Base-by-base conservation (phyloP, 768 basidiomycete species). In the Podaxis sp. region DNA sequence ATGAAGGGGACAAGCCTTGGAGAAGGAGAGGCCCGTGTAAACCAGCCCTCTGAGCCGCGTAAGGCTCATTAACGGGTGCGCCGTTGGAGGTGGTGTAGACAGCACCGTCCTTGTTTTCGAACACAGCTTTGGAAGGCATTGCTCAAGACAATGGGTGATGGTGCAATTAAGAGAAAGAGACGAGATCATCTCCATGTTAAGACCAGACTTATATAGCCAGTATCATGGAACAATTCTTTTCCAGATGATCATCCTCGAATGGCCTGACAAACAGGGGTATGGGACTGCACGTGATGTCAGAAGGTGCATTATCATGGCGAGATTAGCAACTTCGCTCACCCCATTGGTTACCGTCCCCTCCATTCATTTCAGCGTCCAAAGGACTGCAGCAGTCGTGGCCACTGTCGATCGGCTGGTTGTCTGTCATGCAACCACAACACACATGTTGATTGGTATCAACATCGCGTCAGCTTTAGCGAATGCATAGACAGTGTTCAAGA, bases 31-130 rank as follows among this genome's bases (percentile, higher is more conserved):
- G 93, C 0, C 95, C 95, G 47, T 82, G 75, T 40, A 74, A 63
- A 47, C 94, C 92, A 33, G 90, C 79, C 50, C 91, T 85, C 75
- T 94, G 89, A 68, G 86, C 83, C 38, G 85, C 85, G 71, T 94
- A 94, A 0, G 93, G 93, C 72, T 90, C 81, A 56, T 76, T 75
- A 56, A 87, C 87, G 55, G 92, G 86, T 7, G 86, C 88, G 68
- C 94, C 94, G 69, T 85, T 93, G 57, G 91, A 93, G 58, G 92
- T 91, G 68, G 93, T 95, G 83, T 94, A 96, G 61, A 82, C 68
- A 19, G 86, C 84, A 64, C 79, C 77, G 75, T 88, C 86, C 66
- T 79, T 82, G 46, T 69, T 68, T 38, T 77, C 74, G 70, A 81
- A 76, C 52, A 89, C 83, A 72, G 86, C 82, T 62, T 82, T 66